Percentiles rank a stretch among this genome's conserved stretches.
Evolutionary conservation across 345 rosid species (phyloP).

Genomic region (Raphanus sativus): DNA sequence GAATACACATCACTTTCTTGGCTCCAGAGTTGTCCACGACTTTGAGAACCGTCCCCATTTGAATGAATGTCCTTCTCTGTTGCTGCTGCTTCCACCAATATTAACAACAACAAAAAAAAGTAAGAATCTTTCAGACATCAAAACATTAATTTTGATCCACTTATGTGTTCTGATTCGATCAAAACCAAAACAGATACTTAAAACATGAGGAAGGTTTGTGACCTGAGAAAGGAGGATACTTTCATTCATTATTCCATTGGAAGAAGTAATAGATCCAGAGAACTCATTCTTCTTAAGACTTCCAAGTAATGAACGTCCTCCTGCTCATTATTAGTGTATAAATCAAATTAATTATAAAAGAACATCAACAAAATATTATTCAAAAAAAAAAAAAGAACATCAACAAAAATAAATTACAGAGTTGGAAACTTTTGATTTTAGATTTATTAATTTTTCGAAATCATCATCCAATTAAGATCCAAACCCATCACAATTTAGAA

Average conservation of each 20-base stretch:
- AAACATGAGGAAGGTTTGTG: constrained; percentile 10
- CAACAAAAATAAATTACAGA: neutral
- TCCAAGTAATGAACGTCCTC: constrained; percentile 48
- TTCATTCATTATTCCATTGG: constrained; percentile 36
- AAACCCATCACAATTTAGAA: constrained; percentile 8
- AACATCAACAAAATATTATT: too few relatives aligned
- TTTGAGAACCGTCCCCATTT: constrained; percentile 86
- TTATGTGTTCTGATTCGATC: neutral
- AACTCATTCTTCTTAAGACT: constrained; percentile 45
- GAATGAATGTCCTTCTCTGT: constrained; percentile 78
- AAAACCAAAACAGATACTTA: neutral
- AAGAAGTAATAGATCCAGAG: constrained; percentile 37
- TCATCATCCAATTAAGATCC: neutral
- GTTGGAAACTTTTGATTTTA: neutral
- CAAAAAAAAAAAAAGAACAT: neutral
- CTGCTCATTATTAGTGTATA: constrained; percentile 15
- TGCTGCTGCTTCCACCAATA: constrained; percentile 31
- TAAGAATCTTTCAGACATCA: neutral
- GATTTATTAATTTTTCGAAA: neutral
- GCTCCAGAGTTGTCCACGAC: constrained; percentile 92
- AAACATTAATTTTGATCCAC: neutral
- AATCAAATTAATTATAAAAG: too few relatives aligned
- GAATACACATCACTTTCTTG: constrained; percentile 86
- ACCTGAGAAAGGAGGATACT: constrained; percentile 49
- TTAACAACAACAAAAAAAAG: neutral